Evolutionary conservation across 495 filamentous ascomycete genomes (phyloP), one percentile per base, ranked within the genome.

Genomic region (Xylaria flabelliformis): DNA sequence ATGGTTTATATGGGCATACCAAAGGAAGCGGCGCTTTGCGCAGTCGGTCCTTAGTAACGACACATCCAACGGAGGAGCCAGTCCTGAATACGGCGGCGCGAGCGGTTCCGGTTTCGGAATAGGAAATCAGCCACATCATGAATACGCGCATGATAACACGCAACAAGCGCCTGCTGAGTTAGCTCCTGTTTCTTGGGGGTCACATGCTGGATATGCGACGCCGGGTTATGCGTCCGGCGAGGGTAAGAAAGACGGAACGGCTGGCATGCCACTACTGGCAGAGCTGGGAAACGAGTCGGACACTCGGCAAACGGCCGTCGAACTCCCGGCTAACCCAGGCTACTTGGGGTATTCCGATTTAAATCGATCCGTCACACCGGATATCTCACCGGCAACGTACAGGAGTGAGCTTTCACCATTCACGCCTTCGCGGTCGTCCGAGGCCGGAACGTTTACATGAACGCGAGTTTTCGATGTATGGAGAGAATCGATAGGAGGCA

Each of bases 1-100:
- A 8, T 77, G 77, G 77, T 79, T 79, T 67, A 73, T 79, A 58
- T 77, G 74, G 72, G 29, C 59, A 21, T 76, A 77, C 74, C 76
- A 74, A 61, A 72, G 70, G 29, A 71, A 70, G 39, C 72, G 72
- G 2, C 65, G 46, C 24, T 56, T 46, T 39, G 32, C 53, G 61
- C 73, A 44, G 53, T 10, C 36, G 42, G 21, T 62, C 65, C 72
- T 56, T 67, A 74, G 74, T 70, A 64, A 73, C 26, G 72, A 79
- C 56, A 24, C 3, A 34, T 24, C 44, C 10, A 34, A n/a, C 17
- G 67, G 44, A 34, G 58, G 44, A 21, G n/a, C 48, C 5, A 50
- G 65, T 6, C 42, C 21, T n/a, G 32, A 50, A 42, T 56, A 56
- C 36, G 21, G 58, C 24, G 63, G 32, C 58, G 12, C 21, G 55